Percentiles rank a stretch among this genome's conserved stretches.
Conservation (phyloP, 768 basidiomycete species). For the Coprinopsis marcescibilis region DNA sequence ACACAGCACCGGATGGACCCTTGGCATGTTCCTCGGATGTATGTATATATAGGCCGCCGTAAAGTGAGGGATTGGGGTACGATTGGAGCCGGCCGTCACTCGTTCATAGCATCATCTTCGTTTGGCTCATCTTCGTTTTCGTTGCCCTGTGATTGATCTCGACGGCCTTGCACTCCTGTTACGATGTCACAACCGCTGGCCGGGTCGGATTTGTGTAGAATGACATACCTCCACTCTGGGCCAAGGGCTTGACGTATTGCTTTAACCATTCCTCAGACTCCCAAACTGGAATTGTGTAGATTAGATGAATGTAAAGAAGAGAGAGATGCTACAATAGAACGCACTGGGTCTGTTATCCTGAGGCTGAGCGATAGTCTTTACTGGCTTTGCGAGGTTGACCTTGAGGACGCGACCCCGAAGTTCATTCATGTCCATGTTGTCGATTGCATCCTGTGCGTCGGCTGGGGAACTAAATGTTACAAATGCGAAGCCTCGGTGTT, state of each 20-base stretch:
- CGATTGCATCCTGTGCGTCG: slow-evolving; percentile 94
- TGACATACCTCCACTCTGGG: slow-evolving; percentile 63
- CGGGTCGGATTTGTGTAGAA: slow-evolving; percentile 3
- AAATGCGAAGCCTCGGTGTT: slow-evolving; percentile 92
- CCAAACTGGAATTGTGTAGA: slow-evolving; percentile 63
- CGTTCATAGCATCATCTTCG: slow-evolving; percentile 61
- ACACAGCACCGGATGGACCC: no score
- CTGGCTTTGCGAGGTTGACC: slow-evolving; percentile 81
- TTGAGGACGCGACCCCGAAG: slow-evolving; percentile 69
- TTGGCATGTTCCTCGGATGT: no score
- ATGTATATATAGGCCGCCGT: no score
- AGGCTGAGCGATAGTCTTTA: slow-evolving; percentile 63
- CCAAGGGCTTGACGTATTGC: slow-evolving; percentile 72
- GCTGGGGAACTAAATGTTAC: slow-evolving; percentile 75
- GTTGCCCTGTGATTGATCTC: slow-evolving; percentile 24
- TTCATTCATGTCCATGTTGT: slow-evolving; percentile 98
- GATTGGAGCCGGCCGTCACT: slow-evolving; percentile 27
- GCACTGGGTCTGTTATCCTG: slow-evolving; percentile 71
- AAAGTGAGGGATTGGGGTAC: slow-evolving; percentile 5
- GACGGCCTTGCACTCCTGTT: slow-evolving; percentile 52
- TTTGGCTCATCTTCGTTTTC: slow-evolving; percentile 24
- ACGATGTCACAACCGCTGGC: slow-evolving; percentile 3
- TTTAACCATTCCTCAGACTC: slow-evolving; percentile 92
- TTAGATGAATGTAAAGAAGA: not conserved
- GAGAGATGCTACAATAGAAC: slow-evolving; percentile 22